A percentile compares a stretch with the other conserved stretches of the same genome.
phyloP scores from a whole-genome alignment of 2,329 filamentous ascomycete species.

The Nannizzia gypsea region DNA sequence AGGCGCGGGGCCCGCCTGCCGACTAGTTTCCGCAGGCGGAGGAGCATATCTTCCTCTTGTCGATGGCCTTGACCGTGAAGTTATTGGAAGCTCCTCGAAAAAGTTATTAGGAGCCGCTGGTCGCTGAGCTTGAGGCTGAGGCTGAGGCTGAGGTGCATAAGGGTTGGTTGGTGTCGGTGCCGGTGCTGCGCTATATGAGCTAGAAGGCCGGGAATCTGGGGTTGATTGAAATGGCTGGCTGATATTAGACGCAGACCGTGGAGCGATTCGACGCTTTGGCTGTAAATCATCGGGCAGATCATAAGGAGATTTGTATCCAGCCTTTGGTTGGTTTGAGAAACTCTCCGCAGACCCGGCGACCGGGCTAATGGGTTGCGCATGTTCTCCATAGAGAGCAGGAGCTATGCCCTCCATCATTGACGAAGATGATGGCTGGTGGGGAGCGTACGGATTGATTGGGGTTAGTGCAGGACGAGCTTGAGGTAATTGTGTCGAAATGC shows the following conservation, averaged over 20 bases:
- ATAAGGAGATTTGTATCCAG: conserved; percentile 86
- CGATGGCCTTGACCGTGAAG: conserved; percentile 49
- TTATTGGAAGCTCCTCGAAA: conserved; percentile 64
- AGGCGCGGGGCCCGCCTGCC: conserved; percentile 22
- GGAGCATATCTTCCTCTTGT: conserved; percentile 33
- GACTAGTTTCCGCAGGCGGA: conserved; percentile 20
- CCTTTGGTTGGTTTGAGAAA: conserved; percentile 81
- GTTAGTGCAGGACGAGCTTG: background rate
- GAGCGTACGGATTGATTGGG: conserved; percentile 38
- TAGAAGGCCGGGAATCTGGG: conserved; percentile 24
- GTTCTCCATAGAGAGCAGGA: conserved; percentile 13
- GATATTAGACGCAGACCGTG: conserved; percentile 32
- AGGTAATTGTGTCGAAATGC: background rate
- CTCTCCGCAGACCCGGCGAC: background rate
- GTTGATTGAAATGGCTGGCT: conserved; percentile 52
- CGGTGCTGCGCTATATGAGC: conserved; percentile 8
- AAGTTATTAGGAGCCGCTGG: conserved; percentile 41
- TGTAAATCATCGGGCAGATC: conserved; percentile 80
- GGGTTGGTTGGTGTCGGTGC: conserved; percentile 8
- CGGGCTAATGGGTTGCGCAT: background rate
- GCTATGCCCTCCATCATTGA: conserved; percentile 33
- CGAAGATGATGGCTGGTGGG: conserved; percentile 40
- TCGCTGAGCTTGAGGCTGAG: conserved; percentile 5
- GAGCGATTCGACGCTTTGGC: conserved; percentile 38
- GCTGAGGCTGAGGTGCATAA: conserved; percentile 11